These are phyloP conservation scores for Cystoderma amianthinum DNA, from an alignment of 768 basidiomycete genomes.

Conservation along the genomic window DNA sequence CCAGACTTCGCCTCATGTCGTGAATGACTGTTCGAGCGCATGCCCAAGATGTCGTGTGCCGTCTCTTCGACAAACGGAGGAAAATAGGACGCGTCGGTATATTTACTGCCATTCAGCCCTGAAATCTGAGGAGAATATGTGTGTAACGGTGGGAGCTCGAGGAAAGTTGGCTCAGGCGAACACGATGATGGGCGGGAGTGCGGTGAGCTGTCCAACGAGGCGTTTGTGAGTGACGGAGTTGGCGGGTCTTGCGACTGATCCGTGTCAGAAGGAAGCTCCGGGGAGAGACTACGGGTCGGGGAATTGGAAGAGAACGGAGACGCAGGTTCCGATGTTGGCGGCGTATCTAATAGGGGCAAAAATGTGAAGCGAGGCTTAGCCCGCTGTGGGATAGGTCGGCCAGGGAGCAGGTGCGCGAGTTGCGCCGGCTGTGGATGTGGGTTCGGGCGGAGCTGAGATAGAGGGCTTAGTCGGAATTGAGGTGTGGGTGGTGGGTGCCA, in stretches of 20 bases:
- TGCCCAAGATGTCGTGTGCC: background rate
- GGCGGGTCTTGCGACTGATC: constrained; percentile 24
- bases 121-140: constrained; percentile 1
- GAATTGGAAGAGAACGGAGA: constrained; percentile 11
- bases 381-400: constrained; percentile 10
- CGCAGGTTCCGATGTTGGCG: constrained; percentile 10
- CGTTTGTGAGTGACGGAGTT: constrained; percentile 27
- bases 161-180: constrained; percentile 16
- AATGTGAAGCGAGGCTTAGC: constrained; percentile 24
- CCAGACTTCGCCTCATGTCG: background rate
- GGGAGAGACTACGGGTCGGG: constrained; percentile 12
- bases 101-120: no score
- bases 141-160: constrained; percentile 16
- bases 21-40: background rate
- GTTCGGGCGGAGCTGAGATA: constrained; percentile 6
- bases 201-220: constrained; percentile 29
- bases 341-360: constrained; percentile 29
- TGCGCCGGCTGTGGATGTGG: constrained; percentile 10
- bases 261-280: constrained; percentile 15
- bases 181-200: constrained; percentile 24
- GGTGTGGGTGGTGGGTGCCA: constrained; percentile 5
- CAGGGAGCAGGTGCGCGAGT: constrained; percentile 23
- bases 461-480: background rate
- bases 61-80: constrained; percentile 3
- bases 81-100: no score